Evolutionary conservation across 2,329 filamentous ascomycete species (phyloP).

Genomic region (Scleromitrula shiraiana): DNA sequence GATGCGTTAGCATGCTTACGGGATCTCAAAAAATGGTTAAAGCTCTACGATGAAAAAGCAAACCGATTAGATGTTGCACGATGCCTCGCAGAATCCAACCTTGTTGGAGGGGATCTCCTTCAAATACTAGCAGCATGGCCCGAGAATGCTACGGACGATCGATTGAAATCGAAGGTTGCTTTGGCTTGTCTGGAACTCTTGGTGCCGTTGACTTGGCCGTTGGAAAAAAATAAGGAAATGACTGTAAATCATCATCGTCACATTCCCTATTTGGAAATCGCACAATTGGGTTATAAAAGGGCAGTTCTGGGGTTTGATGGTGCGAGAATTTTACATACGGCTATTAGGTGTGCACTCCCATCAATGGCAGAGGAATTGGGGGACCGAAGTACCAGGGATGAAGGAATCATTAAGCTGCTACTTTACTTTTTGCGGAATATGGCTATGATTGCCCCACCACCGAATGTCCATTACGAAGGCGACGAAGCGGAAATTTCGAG

Average conservation of each 20-base stretch:
- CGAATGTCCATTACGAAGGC: constrained; percentile 67
- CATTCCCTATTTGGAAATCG: constrained; percentile 78
- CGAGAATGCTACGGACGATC: constrained; percentile 62
- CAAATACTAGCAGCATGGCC: constrained; percentile 82
- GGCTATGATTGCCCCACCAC: constrained; percentile 70
- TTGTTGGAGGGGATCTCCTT: constrained; percentile 83
- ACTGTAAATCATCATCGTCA: constrained; percentile 91
- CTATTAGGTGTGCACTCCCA: constrained; percentile 73
- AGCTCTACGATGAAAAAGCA: constrained; percentile 85
- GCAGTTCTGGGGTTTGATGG: constrained; percentile 78
- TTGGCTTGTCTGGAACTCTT: constrained; percentile 84
- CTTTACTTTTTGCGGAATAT: constrained; percentile 87
- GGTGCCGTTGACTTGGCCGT: constrained; percentile 88
- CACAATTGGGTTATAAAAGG: constrained; percentile 84
- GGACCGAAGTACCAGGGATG: constrained; percentile 71
- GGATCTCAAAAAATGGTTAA: constrained; percentile 92
- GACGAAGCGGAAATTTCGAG: constrained; percentile 85
- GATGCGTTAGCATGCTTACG: constrained; percentile 87
- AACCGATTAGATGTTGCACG: constrained; percentile 92
- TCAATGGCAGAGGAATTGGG: constrained; percentile 72
- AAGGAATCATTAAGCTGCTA: constrained; percentile 85
- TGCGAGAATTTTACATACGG: constrained; percentile 68
- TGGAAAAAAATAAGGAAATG: constrained; percentile 75
- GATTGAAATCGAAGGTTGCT: constrained; percentile 69
- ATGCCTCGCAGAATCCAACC: constrained; percentile 83